Conservation (phyloP, 2,329 filamentous ascomycete genomes). For the Verticillium klebahnii region DNA sequence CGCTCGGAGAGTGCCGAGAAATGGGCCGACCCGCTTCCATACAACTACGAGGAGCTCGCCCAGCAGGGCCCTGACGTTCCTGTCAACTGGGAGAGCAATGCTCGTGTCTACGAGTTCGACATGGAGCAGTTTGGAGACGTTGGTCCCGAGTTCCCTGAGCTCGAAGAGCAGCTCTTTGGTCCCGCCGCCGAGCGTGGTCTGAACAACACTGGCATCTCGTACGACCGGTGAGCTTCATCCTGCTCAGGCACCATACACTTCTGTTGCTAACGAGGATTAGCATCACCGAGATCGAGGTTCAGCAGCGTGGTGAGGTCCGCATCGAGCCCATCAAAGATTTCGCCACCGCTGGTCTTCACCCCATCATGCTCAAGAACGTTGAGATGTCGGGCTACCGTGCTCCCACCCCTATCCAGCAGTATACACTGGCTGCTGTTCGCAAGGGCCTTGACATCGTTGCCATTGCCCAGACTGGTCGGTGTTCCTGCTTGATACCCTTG, state of each 20-base stretch:
- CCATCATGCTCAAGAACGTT: conserved; percentile 75
- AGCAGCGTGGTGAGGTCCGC: conserved; percentile 50
- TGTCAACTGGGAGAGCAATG: conserved; percentile 46
- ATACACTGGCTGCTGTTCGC: conserved; percentile 74
- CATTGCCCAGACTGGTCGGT: conserved; percentile 85
- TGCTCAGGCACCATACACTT: background rate
- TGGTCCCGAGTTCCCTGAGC: conserved; percentile 62
- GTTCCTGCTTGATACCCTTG: background rate
- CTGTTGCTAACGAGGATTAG: conserved; percentile 31
- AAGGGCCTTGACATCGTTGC: conserved; percentile 78
- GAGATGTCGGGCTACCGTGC: conserved; percentile 62
- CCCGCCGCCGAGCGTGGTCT: conserved; percentile 40
- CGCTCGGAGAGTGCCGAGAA: conserved; percentile 21
- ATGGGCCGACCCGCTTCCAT: conserved; percentile 41
- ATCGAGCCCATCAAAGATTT: conserved; percentile 56
- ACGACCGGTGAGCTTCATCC: conserved; percentile 49
- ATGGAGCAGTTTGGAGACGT: conserved; percentile 78
- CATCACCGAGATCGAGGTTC: conserved; percentile 49
- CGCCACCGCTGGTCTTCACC: conserved; percentile 76
- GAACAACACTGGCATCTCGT: conserved; percentile 52
- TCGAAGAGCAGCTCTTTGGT: conserved; percentile 76
- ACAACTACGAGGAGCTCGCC: conserved; percentile 41
- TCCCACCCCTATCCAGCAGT: conserved; percentile 86
- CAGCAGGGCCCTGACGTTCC: conserved; percentile 7
- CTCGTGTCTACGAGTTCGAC: conserved; percentile 71